Conservation (phyloP, 164 flowering plant genomes). For the Buxus sempervirens region DNA sequence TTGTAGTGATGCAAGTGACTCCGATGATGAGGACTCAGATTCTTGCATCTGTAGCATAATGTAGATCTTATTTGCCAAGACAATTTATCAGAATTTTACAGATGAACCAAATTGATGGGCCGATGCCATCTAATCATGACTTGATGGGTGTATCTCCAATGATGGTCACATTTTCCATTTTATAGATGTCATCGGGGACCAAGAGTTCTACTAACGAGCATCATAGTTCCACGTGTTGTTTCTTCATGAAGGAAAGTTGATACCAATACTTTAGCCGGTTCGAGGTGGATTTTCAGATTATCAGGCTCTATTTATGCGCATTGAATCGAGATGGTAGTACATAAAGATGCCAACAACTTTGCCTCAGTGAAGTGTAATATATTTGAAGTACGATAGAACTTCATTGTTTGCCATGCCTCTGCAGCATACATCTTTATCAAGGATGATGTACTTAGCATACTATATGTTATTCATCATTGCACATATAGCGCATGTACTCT, state of each 20-base stretch:
- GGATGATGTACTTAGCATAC: background rate
- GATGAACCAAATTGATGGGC: slow-evolving; percentile 2
- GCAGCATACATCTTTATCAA: slow-evolving; percentile 1
- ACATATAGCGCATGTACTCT: background rate
- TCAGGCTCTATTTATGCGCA: background rate
- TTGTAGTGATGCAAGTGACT: slow-evolving; percentile 67
- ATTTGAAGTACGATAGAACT: background rate
- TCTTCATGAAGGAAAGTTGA: background rate
- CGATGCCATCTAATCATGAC: background rate
- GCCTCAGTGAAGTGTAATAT: slow-evolving; percentile 11
- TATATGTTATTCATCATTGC: background rate
- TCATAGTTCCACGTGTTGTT: background rate
- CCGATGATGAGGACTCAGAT: slow-evolving; percentile 72
- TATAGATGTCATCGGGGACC: background rate
- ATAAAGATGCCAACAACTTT: background rate
- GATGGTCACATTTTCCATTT: slow-evolving; percentile 1
- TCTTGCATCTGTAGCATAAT: slow-evolving; percentile 70
- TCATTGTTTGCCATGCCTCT: slow-evolving; percentile 4
- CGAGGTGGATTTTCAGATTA: background rate
- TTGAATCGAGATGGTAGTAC: slow-evolving; percentile 4
- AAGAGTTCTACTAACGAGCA: background rate
- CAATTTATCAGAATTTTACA: slow-evolving; percentile 9
- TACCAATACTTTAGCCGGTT: background rate
- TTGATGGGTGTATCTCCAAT: background rate
- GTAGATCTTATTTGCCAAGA: slow-evolving; percentile 36